Evolutionary conservation across 2,329 filamentous ascomycete species (phyloP).

Genomic region (Lasiodiplodia gonubiensis): DNA sequence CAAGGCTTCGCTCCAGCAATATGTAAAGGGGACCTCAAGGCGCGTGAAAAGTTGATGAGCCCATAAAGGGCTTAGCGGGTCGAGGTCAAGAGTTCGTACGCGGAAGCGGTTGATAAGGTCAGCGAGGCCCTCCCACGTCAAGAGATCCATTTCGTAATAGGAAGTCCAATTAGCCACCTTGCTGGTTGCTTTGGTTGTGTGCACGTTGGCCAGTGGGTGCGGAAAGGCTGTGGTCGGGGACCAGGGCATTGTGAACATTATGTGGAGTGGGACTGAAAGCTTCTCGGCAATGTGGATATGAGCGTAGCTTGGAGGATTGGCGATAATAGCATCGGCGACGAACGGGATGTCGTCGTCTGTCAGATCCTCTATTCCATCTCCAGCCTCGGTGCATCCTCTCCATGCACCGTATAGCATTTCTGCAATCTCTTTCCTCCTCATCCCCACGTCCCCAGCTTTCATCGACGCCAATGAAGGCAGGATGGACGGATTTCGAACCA

Average conservation of each 20-base stretch:
- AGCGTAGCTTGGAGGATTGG: conserved; percentile 78
- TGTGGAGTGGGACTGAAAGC: conserved; percentile 73
- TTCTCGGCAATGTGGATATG: conserved; percentile 78
- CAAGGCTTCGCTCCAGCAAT: conserved; percentile 64
- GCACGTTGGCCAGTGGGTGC: conserved; percentile 78
- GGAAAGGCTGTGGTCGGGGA: conserved; percentile 77
- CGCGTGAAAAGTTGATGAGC: conserved; percentile 75
- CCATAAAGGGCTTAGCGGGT: conserved; percentile 78
- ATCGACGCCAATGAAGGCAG: conserved; percentile 76
- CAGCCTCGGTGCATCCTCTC: conserved; percentile 71
- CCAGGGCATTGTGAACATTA: conserved; percentile 92
- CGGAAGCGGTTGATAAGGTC: conserved; percentile 79
- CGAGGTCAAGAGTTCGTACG: conserved; percentile 69
- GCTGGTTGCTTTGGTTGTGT: conserved; percentile 71
- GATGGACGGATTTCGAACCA: conserved; percentile 83
- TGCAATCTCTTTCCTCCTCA: conserved; percentile 71
- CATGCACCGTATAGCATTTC: conserved; percentile 86
- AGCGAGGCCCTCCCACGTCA: conserved; percentile 68
- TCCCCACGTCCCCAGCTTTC: conserved; percentile 73
- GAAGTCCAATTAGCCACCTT: conserved; percentile 79
- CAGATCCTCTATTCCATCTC: background rate
- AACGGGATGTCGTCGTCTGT: conserved; percentile 62
- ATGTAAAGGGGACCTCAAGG: conserved; percentile 76
- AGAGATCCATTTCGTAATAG: conserved; percentile 71
- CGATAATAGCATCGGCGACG: conserved; percentile 81